phyloP scores from a whole-genome alignment of 2,329 filamentous ascomycete species.

The Penicillium sp. region DNA sequence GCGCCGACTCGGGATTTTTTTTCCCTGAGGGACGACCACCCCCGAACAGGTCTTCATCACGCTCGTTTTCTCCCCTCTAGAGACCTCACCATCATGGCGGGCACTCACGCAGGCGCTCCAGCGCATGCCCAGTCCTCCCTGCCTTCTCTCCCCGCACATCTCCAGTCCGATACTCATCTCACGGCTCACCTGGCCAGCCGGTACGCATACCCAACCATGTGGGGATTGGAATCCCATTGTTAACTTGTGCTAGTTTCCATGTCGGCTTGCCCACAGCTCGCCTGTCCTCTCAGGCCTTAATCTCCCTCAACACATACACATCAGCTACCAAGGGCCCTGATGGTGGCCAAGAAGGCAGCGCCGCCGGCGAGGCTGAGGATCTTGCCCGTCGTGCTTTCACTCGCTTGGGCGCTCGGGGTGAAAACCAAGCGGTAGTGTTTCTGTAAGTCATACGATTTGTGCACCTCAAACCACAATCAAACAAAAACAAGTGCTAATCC shows the following conservation, averaged over 20 bases:
- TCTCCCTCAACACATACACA: constrained; percentile 93
- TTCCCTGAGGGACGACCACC: neutral
- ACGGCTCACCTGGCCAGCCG: constrained; percentile 57
- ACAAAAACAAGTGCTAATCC: constrained; percentile 29
- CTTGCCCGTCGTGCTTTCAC: constrained; percentile 85
- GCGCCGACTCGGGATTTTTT: constrained; percentile 4
- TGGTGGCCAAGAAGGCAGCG: constrained; percentile 89
- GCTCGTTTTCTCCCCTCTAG: constrained; percentile 7
- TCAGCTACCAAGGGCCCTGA: constrained; percentile 85
- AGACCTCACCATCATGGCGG: constrained; percentile 39
- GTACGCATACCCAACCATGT: constrained; percentile 30
- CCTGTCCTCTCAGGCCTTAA: constrained; percentile 87
- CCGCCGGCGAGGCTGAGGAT: constrained; percentile 90
- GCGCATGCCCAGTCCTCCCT: constrained; percentile 81
- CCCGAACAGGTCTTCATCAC: constrained; percentile 7
- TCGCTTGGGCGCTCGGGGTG: constrained; percentile 81
- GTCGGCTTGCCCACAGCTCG: constrained; percentile 84
- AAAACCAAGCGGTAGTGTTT: constrained; percentile 92
- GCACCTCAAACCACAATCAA: no score
- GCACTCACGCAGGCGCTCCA: constrained; percentile 49
- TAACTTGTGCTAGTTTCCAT: constrained; percentile 77
- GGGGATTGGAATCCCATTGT: neutral
- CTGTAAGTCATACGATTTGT: constrained; percentile 65
- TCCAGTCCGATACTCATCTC: constrained; percentile 57
- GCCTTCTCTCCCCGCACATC: constrained; percentile 78